Base-by-base conservation (phyloP, 805 yeast species). In the Cyberlindnera americana region DNA sequence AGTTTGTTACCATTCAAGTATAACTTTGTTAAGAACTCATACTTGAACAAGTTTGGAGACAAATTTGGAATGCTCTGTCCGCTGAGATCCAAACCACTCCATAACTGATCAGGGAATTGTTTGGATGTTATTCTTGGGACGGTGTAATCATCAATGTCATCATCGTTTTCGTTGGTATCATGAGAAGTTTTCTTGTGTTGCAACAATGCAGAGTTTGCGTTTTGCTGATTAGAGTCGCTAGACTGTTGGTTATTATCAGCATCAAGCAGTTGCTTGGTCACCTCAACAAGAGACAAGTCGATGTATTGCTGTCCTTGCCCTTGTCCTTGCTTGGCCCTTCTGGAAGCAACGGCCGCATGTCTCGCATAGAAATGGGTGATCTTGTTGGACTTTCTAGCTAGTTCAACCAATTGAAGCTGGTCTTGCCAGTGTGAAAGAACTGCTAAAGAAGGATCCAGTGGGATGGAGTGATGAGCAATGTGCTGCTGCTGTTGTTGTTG, bases 51-150 rank as follows among this genome's bases (percentile, higher is more conserved):
- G 52, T 80, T 79, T 16, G 83, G 76, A n/a, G 87, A 76, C 22
- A 91, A 50, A 41, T 77, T 73, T 46, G 77, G 68, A 37, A 93
- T 69, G 24, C 91, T 86, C 62, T 93, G 95, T 44, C 96, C 96
- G 48, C 95, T 80, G 49, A 91, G 69, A 65, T 93, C 99, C 49
- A 93, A 68, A 6, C 90, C 91, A 38, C 95, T 84, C 99, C 99
- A 93, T 57, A 85, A 73, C 65, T 90, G 97, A 44, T 81, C 82
- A 26, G 83, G 78, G 45, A 50, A 54, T 33, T 60, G 53, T 54
- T 62, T 34, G 40, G 56, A 72, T 70, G 80, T 71, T 65, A 78
- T 73, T 60, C 83, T 66, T 58, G 80, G 79, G 53, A 77, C 81
- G 56, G 80, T 83, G 53, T 82, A 86, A 48, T 80, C 85, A 44